Evolutionary conservation across 139 green algal species (phyloP), one percentile per base, ranked within the genome.

Genomic region (Deuterostichococcus epilithicus): DNA sequence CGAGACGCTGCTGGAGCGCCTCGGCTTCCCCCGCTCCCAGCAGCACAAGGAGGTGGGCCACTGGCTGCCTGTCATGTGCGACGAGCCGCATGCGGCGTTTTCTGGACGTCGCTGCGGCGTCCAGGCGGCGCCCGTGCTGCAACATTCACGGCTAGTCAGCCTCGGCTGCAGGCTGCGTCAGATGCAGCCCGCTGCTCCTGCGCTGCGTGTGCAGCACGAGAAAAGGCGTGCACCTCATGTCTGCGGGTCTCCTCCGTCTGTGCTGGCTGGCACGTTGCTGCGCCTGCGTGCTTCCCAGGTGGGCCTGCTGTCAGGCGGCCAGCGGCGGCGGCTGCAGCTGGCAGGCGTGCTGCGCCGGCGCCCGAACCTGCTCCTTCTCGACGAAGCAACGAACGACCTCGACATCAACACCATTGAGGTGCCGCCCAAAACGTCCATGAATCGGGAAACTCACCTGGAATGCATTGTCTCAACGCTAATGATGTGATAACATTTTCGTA

Each of bases 341-440:
- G 92, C 88, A 1, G 82, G 83, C 5, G 86, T 94, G 74, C 86
- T 95, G 28, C 76, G 90, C 38, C 73, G 76, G n/a, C 73, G 83
- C 5, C 91, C 91, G 15, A 96, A 95, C 80, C 75, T 96, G 67
- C 88, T 96, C 18, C 88, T 94, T 6, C 74, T 93, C 65, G 87
- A 93, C 70, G 88, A 79, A 78, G 45, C 72, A 15, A 76, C 72
- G 6, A 94, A 95, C 76, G 91, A 95, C 82, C 82, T 95, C 36
- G 90, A 94, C 69, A 80, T 96, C 30, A 34, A 68, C 26, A 79
- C 81, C 30, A 72, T 76, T 32, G 77, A 80, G 38, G n/a, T n/a
- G n/a, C n/a, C n/a, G n/a, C n/a, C n/a, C n/a, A n/a, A n/a, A n/a
- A n/a, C n/a, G n/a, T n/a, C n/a, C n/a, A n/a, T n/a, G n/a, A n/a